Evolutionary conservation across 208 protist genomes (phyloP), one percentile per base, ranked within the genome.

Genomic region (Crithidia expoeki): DNA sequence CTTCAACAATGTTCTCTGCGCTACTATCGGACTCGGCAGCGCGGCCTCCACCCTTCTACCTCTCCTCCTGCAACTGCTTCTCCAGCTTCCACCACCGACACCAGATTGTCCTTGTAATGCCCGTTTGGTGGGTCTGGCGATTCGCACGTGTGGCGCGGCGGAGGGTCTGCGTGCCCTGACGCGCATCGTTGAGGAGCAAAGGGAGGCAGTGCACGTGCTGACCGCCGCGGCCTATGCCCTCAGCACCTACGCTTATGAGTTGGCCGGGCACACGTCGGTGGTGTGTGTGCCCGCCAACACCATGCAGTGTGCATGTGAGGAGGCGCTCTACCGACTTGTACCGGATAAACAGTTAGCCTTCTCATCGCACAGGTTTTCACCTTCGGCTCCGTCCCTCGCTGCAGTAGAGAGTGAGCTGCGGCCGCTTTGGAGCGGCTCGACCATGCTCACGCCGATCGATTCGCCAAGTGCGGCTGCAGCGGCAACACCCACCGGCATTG

Each of bases 221-320:
- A 34, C 27, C 1, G 69, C 69, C 11, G 76, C 70, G 2, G 63
- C 71, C 5, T 76, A 67, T 25, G 70, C 58, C 49, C 30, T 81
- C 32, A 64, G 68, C 47, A 70, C 63, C 9, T 76, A 66, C 49
- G 64, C 77, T 9, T 70, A 72, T 61, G 61, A 68, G 21, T 68
- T 89, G 2, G 9, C 75, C 2, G 89, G 89, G 16, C 84, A 94
- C 84, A 94, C 89, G 5, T 84, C 76, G 10, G 76, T 82, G 30
- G 55, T 84, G 59, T 90, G 88, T 50, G 52, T 78, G 17, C 68
- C 62, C 12, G 25, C 46, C 40, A 68, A 50, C 2, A 49, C 17
- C 0, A 23, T 58, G 40, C 55, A 64, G 47, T 56, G 57, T 21
- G 23, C 12, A 2, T 14, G 57, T 19, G 21, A 55, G 4, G 63